These are phyloP conservation scores for Penicillium arizonense DNA, from an alignment of 495 filamentous ascomycete genomes.

Conservation along the genomic window DNA sequence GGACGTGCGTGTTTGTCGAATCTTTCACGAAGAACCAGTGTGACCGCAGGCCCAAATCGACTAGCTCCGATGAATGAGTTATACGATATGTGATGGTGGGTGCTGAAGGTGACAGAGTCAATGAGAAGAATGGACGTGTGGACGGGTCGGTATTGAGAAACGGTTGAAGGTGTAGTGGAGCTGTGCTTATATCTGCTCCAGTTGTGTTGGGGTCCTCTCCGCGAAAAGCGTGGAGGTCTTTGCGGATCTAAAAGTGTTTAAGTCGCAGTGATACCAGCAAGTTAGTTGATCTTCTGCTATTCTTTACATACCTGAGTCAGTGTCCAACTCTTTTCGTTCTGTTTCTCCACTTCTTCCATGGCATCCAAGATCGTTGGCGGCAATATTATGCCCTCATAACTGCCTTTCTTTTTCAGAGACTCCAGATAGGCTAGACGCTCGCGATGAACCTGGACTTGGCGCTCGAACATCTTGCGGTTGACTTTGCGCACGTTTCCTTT, in stretches of 20 bases:
- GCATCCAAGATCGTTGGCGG: constrained; percentile 13
- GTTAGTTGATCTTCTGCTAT: neutral
- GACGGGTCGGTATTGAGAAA: constrained; percentile 9
- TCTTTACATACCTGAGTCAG: constrained; percentile 7
- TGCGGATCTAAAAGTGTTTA: constrained; percentile 6
- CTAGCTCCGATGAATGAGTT: constrained; percentile 17
- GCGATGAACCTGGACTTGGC: constrained; percentile 14
- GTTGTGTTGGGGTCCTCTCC: neutral
- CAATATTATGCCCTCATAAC: constrained; percentile 7
- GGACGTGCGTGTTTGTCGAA: constrained; percentile 11
- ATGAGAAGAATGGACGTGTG: constrained; percentile 9
- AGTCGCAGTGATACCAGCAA: neutral
- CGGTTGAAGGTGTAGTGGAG: constrained; percentile 8
- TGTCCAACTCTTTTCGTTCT: constrained; percentile 5
- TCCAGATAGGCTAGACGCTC: constrained; percentile 15
- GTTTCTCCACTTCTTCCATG: constrained; percentile 8
- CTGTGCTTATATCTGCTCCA: neutral
- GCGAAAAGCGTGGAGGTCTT: constrained; percentile 9
- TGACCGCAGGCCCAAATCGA: constrained; percentile 12
- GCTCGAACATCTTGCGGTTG: constrained; percentile 21
- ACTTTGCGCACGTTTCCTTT: constrained; percentile 14
- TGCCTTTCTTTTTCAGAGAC: constrained; percentile 5
- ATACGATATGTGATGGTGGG: constrained; percentile 14
- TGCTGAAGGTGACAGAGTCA: neutral
- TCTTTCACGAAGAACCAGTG: constrained; percentile 22